Evolutionary conservation across 257 asterid species (phyloP), one percentile per base, ranked within the genome.

Genomic region (Jaltomata sinuosa): DNA sequence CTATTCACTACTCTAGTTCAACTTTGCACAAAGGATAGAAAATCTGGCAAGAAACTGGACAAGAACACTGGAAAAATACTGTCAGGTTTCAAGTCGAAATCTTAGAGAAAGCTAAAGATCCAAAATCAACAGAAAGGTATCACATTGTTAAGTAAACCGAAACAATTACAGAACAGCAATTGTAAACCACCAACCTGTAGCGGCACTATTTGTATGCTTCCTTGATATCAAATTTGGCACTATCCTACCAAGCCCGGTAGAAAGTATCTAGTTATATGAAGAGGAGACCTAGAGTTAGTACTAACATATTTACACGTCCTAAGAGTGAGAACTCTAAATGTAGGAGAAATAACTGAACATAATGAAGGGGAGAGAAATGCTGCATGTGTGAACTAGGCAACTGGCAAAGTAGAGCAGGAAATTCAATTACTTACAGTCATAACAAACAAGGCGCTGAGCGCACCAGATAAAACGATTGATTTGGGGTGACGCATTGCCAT

Each of bases 401-500:
- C n/a, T n/a, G n/a, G n/a, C 42, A 47, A 47, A 47, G 18, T 47
- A 4, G 0, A 1, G 25, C 1, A 76, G 42, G 47, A 8, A 29
- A 85, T 76, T 82, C 81, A 54, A 72, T 82, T 55, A 87, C 97
- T 93, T 90, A 94, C 99, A 19, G 99, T 96, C 99, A 96, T 96
- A 83, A 96, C 92, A 89, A 94, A 91, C 93, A 95, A 88, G 83
- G 99, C 98, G 87, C 97, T 95, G 82, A 95, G 97, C n/a, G 99
- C 99, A 84, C 99, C 98, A 32, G 98, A 94, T 84, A 95, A 91
- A 86, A 95, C 98, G 47, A 95, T 95, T 57, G 99, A 90, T 90
- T 95, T 95, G 84, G 99, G 99, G 85, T 95, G 99, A 62, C 99
- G 98, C 99, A 96, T 94, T 9, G 99, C 99, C 99, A 96, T 94